Conservation (phyloP, 352 stramenopile genomes). For the Phytopythium ostracodes region DNA sequence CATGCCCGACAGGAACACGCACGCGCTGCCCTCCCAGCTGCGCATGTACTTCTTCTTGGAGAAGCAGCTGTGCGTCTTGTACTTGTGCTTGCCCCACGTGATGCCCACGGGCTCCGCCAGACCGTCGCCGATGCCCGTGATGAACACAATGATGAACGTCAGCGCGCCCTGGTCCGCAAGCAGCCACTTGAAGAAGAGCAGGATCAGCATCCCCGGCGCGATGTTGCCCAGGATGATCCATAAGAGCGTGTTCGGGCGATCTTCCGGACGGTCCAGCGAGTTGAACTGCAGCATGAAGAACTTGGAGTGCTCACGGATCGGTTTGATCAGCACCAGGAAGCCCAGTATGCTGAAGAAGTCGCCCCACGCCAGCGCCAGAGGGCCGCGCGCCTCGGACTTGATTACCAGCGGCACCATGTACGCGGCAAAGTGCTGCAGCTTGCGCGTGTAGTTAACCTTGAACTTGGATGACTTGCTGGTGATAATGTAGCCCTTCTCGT, state of each 20-base stretch:
- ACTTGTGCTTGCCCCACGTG: conserved; percentile 81
- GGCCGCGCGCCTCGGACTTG: conserved; percentile 52
- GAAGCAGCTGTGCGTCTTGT: conserved; percentile 81
- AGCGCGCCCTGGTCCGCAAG: conserved; percentile 53
- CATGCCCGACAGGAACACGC: conserved; percentile 79
- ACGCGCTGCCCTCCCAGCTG: conserved; percentile 79
- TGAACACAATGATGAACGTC: conserved; percentile 80
- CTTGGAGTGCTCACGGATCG: conserved; percentile 69
- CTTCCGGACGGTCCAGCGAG: conserved; percentile 78
- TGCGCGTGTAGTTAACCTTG: conserved; percentile 88
- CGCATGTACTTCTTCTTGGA: conserved; percentile 82
- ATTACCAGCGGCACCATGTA: conserved; percentile 80
- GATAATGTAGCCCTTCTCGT: conserved; percentile 83
- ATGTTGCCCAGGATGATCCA: conserved; percentile 77
- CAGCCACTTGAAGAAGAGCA: conserved; percentile 87
- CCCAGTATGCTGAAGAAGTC: conserved; percentile 80
- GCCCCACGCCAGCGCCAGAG: conserved; percentile 68
- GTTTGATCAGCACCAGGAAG: conserved; percentile 83
- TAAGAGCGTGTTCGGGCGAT: conserved; percentile 71
- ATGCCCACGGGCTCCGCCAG: conserved; percentile 77
- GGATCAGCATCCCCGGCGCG: conserved; percentile 56
- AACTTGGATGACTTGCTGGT: conserved; percentile 77
- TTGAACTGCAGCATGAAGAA: conserved; percentile 90
- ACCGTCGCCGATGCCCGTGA: conserved; percentile 75
- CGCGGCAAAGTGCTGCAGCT: conserved; percentile 72